Conservation (phyloP, 1,284 basidiomycete genomes). For the Mycena citricolor region DNA sequence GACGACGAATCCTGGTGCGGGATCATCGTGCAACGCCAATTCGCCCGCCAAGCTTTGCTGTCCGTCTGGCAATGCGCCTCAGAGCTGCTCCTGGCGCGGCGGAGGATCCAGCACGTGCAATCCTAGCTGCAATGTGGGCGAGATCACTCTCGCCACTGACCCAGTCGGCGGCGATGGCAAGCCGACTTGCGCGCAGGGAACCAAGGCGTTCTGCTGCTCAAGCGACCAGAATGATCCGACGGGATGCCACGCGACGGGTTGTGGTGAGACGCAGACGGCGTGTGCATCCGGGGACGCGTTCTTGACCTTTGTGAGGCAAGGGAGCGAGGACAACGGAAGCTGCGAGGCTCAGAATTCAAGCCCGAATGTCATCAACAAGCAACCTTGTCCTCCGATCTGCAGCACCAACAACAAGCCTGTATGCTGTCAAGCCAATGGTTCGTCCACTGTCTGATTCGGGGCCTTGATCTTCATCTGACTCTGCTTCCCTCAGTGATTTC, state of each 20-base stretch:
- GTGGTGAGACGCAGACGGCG: background rate
- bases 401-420: conserved; percentile 20
- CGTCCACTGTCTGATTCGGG: background rate
- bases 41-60: conserved; percentile 25
- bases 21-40: conserved; percentile 20
- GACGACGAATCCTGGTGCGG: conserved; percentile 19
- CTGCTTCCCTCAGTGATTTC: conserved; percentile 1
- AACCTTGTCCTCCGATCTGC: conserved; percentile 18
- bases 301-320: conserved; percentile 19
- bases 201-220: conserved; percentile 25
- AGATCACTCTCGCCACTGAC: conserved; percentile 24
- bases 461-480: background rate
- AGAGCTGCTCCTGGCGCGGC: conserved; percentile 24
- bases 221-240: conserved; percentile 19
- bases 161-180: conserved; percentile 23
- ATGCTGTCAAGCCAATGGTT: conserved; percentile 18
- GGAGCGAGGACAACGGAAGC: conserved; percentile 15
- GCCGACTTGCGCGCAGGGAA: conserved; percentile 24
- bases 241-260: conserved; percentile 12
- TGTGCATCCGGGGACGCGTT: conserved; percentile 11
- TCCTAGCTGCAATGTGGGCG: conserved; percentile 24
- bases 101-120: conserved; percentile 25
- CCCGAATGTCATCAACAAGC: conserved; percentile 9
- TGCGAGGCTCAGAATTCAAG: conserved; percentile 12
- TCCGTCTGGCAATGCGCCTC: conserved; percentile 24